These are phyloP conservation scores for Hericium erinaceus DNA, from an alignment of 768 basidiomycete species.

Conservation along the genomic window DNA sequence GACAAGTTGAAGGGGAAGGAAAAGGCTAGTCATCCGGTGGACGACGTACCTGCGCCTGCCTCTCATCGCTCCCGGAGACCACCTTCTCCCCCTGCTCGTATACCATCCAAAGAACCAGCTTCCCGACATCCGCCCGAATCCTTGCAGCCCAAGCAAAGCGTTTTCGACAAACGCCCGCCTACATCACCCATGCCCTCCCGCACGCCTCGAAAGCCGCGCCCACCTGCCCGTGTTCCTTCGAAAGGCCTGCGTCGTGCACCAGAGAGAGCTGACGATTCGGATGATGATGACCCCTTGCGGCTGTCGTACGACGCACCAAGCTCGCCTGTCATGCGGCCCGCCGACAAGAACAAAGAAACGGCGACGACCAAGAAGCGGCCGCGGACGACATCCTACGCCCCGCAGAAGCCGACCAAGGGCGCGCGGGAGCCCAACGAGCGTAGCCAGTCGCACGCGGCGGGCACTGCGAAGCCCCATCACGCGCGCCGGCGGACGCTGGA, in stretches of 20 bases:
- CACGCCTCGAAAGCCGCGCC: slow-evolving; percentile 44
- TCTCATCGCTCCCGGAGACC: too few relatives aligned
- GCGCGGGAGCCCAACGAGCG: slow-evolving; percentile 1
- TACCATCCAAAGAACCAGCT: background rate
- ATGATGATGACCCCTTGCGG: slow-evolving; percentile 7
- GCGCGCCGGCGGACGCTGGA: slow-evolving; percentile 51
- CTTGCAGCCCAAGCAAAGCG: slow-evolving; percentile 9
- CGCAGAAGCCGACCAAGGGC: background rate
- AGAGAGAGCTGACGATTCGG: background rate
- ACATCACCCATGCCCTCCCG: slow-evolving; percentile 51
- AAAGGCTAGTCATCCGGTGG: too few relatives aligned
- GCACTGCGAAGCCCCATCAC: background rate
- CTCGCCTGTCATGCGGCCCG: background rate
- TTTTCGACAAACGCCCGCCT: slow-evolving; percentile 54
- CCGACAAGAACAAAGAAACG: background rate
- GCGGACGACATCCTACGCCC: background rate
- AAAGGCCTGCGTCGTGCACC: background rate
- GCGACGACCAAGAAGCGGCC: background rate
- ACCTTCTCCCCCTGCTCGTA: background rate
- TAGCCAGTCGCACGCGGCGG: slow-evolving; percentile 11
- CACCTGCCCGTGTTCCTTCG: slow-evolving; percentile 36
- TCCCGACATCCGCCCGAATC: background rate
- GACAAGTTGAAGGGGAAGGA: too few relatives aligned
- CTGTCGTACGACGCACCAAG: background rate
- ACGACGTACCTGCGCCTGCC: too few relatives aligned